Evolutionary conservation across 352 stramenopile species (phyloP), one percentile per base, ranked within the genome.

Genomic region (Phytophthora pseudosyringae): DNA sequence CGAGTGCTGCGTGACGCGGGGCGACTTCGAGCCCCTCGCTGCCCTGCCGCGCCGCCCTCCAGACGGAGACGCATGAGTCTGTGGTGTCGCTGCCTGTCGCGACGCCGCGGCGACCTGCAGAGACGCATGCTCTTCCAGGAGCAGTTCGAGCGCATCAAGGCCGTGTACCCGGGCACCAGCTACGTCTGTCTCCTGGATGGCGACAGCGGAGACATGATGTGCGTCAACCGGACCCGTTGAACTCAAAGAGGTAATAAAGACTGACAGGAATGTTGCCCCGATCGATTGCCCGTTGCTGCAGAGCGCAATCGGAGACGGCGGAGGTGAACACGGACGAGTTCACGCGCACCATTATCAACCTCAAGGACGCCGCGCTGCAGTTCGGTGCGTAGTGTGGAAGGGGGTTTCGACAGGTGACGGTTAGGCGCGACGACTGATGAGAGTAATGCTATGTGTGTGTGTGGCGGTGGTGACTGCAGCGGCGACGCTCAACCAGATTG

Each of bases 161-260:
- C 49, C 47, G 76, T 91, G 35, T 95, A 88, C 69, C 86, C 84
- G 4, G 86, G 87, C 46, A 95, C 87, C 13, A 78, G 81, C 49
- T 95, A 94, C 67, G 74, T 90, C 31, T 95, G 87, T 71, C 55
- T 95, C 48, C 64, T 95, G 40, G 83, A 93, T 77, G 80, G 75
- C 52, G 77, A 84, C 45, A 90, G 59, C 26, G 87, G 85, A 41
- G 86, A 93, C 38, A 88, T 95, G 64, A 91, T 95, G 85, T 94
- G 70, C 71, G 80, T 83, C 26, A 52, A 16, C 36, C 3, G 10
- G 5, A 40, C 49, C 26, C 28, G 35, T 39, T 35, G 40, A 41
- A 15, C 16, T 21, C 38, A 40, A 40, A 28, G 51, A 54, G 15
- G 16, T 6, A 35, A 12, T 16, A 25, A n/a, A 18, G 12, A 46